phyloP scores from a whole-genome alignment of 2,329 filamentous ascomycete species.

The Nigrospora oryzae region DNA sequence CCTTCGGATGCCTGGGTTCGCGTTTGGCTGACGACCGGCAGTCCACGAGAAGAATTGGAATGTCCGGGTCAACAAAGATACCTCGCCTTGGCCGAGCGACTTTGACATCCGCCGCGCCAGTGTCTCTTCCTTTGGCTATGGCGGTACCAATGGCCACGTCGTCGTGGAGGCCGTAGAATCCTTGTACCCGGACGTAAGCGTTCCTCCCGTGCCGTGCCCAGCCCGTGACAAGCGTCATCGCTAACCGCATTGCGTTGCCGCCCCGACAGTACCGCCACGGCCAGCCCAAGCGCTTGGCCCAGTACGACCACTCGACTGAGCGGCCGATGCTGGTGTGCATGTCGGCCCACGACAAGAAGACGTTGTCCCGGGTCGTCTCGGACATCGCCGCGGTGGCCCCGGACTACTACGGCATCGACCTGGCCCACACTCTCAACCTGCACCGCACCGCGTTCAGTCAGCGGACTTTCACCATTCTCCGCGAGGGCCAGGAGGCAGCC shows the following conservation, averaged over 20 bases:
- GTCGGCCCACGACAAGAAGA: neutral
- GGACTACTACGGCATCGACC: constrained; percentile 1
- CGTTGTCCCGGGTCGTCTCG: too few species aligned
- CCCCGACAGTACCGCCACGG: neutral
- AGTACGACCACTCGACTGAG: neutral
- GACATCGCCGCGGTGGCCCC: neutral
- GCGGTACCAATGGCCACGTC: constrained; percentile 16
- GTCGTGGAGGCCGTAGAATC: constrained; percentile 7
- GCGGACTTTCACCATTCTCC: constrained; percentile 1
- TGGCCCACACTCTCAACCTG: constrained; percentile 4
- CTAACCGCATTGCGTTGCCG: neutral
- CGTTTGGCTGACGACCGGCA: neutral
- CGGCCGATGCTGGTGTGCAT: neutral
- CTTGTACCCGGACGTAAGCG: neutral
- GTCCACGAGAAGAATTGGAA: neutral
- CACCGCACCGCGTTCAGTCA: constrained; percentile 3
- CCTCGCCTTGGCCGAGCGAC: constrained; percentile 22
- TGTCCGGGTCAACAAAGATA: constrained; percentile 20
- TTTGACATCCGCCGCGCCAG: constrained; percentile 14
- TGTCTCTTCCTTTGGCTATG: constrained; percentile 16
- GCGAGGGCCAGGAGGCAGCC: neutral
- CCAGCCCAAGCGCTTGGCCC: neutral
- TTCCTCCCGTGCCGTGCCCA: neutral
- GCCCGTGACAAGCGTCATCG: too few species aligned
- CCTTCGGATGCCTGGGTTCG: constrained; percentile 8